Evolutionary conservation across 495 filamentous ascomycete species (phyloP).

Genomic region (Thermochaetoides thermophila): DNA sequence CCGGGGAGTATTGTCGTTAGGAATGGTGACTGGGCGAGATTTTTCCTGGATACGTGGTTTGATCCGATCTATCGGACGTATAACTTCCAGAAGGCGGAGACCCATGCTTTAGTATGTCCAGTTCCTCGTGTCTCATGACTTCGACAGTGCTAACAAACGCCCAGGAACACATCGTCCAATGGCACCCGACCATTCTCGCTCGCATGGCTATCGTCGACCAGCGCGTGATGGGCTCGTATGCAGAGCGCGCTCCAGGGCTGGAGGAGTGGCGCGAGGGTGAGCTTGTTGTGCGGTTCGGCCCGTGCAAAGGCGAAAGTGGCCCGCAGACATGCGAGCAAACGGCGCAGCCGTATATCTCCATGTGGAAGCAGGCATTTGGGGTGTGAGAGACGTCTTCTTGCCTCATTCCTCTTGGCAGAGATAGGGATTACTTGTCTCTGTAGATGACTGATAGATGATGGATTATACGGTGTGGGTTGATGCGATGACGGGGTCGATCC

Average conservation of each 20-base stretch:
- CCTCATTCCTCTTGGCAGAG: too few species aligned
- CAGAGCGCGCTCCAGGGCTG: conserved; percentile 19
- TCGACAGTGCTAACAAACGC: too few species aligned
- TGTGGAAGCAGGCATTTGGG: conserved; percentile 23
- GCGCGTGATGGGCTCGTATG: conserved; percentile 63
- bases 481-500: too few species aligned
- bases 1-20: conserved; percentile 64
- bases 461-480: too few species aligned
- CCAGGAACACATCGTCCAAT: conserved; percentile 84
- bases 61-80: conserved; percentile 86
- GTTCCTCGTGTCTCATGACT: conserved; percentile 15
- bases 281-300: conserved; percentile 59
- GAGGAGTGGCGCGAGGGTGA: conserved; percentile 69
- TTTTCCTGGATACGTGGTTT: conserved; percentile 92
- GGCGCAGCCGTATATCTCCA: conserved; percentile 29
- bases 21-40: conserved; percentile 79
- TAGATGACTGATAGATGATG: too few species aligned
- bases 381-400: not conserved
- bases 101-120: conserved; percentile 72
- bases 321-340: conserved; percentile 56
- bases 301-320: conserved; percentile 46
- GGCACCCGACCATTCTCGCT: conserved; percentile 95
- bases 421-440: too few species aligned
- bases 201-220: conserved; percentile 79
- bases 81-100: conserved; percentile 90